Conservation (phyloP, 768 basidiomycete genomes). For the Tricholoma furcatifolium region DNA sequence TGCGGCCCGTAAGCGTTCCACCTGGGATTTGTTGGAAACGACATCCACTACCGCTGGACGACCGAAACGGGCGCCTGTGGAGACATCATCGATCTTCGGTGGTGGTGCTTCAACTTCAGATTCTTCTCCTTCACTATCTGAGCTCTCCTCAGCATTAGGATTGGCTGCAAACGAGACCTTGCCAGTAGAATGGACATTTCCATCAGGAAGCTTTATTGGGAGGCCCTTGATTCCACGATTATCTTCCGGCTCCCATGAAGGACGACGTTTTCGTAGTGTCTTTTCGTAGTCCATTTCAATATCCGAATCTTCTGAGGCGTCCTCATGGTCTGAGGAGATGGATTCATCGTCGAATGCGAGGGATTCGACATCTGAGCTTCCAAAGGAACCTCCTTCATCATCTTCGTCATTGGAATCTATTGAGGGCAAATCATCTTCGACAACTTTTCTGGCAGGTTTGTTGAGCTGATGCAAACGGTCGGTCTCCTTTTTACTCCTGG, state of each 20-base stretch:
- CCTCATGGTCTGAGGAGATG: conserved; percentile 19
- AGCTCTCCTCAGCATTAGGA: conserved; percentile 18
- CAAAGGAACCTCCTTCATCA: conserved; percentile 36
- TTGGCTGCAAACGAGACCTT: conserved; percentile 19
- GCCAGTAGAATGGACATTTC: conserved; percentile 65
- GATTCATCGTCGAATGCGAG: conserved; percentile 26
- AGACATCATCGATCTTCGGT: conserved; percentile 59
- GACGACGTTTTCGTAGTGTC: conserved; percentile 49
- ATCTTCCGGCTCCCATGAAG: conserved; percentile 45
- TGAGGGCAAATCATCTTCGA: conserved; percentile 58
- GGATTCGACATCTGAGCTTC: conserved; percentile 30
- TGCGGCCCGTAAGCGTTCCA: conserved; percentile 67
- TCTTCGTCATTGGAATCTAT: conserved; percentile 66
- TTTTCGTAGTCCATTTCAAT: conserved; percentile 76
- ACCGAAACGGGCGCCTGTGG: conserved; percentile 88
- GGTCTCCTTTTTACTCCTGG: conserved; percentile 84
- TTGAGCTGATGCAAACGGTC: conserved; percentile 64
- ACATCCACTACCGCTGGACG: conserved; percentile 75
- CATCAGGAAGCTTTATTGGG: conserved; percentile 86
- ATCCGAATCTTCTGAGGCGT: conserved; percentile 44
- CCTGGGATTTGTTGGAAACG: conserved; percentile 63
- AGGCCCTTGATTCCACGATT: conserved; percentile 58
- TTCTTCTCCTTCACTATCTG: conserved; percentile 19
- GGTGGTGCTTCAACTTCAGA: conserved; percentile 30
- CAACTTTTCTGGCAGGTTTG: conserved; percentile 50